Evolutionary conservation across 78 protist species (phyloP).

Genomic region (Dictyostelium citrinum): DNA sequence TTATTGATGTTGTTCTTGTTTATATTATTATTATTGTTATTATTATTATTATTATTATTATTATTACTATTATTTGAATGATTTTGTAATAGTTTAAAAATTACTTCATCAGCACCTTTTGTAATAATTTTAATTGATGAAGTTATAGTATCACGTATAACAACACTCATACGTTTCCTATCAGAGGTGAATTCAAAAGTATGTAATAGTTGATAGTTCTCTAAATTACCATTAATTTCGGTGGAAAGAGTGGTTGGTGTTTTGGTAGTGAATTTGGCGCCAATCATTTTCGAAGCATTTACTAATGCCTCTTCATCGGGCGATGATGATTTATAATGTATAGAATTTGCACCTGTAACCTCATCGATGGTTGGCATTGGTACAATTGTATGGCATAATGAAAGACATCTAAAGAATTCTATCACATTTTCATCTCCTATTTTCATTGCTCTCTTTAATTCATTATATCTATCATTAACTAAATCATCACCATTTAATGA

Average conservation of each 20-base stretch:
- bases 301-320: slow-evolving; percentile 97
- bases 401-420: slow-evolving; percentile 36
- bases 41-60: not conserved
- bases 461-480: not conserved
- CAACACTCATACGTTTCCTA: slow-evolving; percentile 89
- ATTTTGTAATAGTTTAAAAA: slow-evolving; percentile 37
- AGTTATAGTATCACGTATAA: slow-evolving; percentile 35
- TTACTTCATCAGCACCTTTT: slow-evolving; percentile 89
- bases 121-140: slow-evolving; percentile 36
- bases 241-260: not conserved
- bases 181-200: slow-evolving; percentile 85
- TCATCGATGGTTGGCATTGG: not conserved
- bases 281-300: slow-evolving; percentile 78
- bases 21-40: not conserved
- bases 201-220: slow-evolving; percentile 64
- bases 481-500: not conserved
- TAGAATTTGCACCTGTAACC: not conserved
- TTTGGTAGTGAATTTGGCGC: slow-evolving; percentile 61
- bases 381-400: slow-evolving; percentile 69
- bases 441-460: not conserved
- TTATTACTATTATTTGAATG: not conserved
- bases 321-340: slow-evolving; percentile 86
- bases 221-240: slow-evolving; percentile 11
- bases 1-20: not conserved
- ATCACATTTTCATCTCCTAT: not conserved